These are phyloP conservation scores for Omphalotus guepiniiformis DNA, from an alignment of 768 basidiomycete genomes.

Conservation along the genomic window DNA sequence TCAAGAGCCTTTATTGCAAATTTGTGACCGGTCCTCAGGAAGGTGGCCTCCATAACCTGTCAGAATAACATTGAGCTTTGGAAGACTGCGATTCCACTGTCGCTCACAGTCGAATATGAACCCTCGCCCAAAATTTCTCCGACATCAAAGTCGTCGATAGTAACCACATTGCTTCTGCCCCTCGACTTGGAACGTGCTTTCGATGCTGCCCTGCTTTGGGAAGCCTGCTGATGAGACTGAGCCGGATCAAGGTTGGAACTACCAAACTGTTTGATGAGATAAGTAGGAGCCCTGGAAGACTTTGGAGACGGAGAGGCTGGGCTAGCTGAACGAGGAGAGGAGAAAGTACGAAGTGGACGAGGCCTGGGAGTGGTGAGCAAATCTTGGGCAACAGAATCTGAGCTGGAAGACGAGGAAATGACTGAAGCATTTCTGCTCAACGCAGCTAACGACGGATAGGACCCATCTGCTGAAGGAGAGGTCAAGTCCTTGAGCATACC, in stretches of 20 bases:
- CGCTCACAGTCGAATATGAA: constrained; percentile 73
- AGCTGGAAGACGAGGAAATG: constrained; percentile 63
- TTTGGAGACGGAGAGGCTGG: constrained; percentile 37
- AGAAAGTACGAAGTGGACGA: constrained; percentile 60
- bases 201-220: constrained; percentile 14
- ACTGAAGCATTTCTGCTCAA: constrained; percentile 75
- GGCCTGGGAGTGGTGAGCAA: constrained; percentile 38
- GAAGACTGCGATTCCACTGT: background rate
- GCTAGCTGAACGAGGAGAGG: constrained; percentile 57
- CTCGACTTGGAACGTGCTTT: constrained; percentile 36
- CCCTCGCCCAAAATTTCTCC: constrained; percentile 75
- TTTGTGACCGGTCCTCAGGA: constrained; percentile 51
- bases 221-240: no score
- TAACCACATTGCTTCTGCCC: constrained; percentile 40
- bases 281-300: constrained; percentile 45
- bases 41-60: constrained; percentile 57
- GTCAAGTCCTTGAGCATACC: background rate
- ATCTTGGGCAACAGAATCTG: constrained; percentile 34
- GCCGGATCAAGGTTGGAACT: constrained; percentile 26
- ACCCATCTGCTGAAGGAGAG: constrained; percentile 9
- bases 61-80: constrained; percentile 6
- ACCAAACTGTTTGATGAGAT: constrained; percentile 57
- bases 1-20: constrained; percentile 82
- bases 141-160: constrained; percentile 67
- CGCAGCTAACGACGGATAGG: constrained; percentile 41